Conservation (phyloP, 129 eudicot genomes). For the Centaurea solstitialis region DNA sequence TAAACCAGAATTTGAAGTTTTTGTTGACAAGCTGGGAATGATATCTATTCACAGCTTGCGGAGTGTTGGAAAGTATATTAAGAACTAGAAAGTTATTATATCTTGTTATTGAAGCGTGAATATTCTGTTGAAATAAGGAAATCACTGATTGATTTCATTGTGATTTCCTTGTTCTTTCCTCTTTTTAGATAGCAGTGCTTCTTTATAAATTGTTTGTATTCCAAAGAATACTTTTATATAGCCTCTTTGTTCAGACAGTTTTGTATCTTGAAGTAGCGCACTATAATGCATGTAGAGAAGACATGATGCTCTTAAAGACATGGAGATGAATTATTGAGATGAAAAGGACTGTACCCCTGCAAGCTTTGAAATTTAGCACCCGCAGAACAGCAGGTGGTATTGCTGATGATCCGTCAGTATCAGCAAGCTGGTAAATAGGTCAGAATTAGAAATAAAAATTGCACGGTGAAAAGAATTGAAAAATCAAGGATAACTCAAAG, state of each 20-base stretch:
- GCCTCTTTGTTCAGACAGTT: not conserved
- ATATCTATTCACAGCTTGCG: not conserved
- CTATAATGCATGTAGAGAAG: constrained; percentile 1
- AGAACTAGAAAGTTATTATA: not conserved
- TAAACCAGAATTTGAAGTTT: not conserved
- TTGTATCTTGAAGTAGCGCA: not conserved
- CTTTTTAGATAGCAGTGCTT: not conserved
- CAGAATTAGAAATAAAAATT: not conserved
- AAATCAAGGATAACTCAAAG: not conserved
- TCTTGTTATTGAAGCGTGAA: too few species aligned
- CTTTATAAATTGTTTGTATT: not conserved
- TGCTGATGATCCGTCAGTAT: constrained; percentile 92
- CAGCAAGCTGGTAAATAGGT: constrained; percentile 68
- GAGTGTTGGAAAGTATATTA: constrained; percentile 1
- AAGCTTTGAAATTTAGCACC: constrained; percentile 85
- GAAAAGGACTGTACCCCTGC: constrained; percentile 72
- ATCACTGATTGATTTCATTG: not conserved
- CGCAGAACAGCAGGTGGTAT: constrained; percentile 87
- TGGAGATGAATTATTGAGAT: constrained; percentile 11
- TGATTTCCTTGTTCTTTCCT: not conserved
- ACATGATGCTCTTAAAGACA: not conserved
- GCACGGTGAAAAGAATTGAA: not conserved
- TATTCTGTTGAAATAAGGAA: not conserved
- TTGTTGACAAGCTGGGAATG: constrained; percentile 6
- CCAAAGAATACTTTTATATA: not conserved